Percentiles rank a stretch among this genome's conserved stretches.
These are phyloP conservation scores for Penicillium pancosmium DNA, from an alignment of 495 filamentous ascomycete genomes.

Conservation along the genomic window DNA sequence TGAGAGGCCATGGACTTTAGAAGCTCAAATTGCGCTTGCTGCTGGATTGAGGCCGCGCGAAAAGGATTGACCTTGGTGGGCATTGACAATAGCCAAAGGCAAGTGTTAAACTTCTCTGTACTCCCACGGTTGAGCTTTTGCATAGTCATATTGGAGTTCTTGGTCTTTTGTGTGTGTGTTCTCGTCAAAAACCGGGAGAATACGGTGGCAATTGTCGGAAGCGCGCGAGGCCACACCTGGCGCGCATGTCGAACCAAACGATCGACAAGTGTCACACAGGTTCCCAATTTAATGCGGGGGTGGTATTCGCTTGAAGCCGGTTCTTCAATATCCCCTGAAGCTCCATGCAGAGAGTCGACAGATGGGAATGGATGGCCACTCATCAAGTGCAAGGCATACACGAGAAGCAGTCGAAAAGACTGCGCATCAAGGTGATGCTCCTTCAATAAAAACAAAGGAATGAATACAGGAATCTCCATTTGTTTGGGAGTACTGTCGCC, in stretches of 20 bases:
- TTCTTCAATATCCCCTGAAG: slow-evolving; percentile 1
- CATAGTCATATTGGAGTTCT: slow-evolving; percentile 4
- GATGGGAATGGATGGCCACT: slow-evolving; percentile 32
- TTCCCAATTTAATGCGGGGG: slow-evolving; percentile 29
- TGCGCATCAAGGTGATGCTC: slow-evolving; percentile 40
- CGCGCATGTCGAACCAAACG: slow-evolving; percentile 64
- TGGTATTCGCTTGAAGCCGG: slow-evolving; percentile 12
- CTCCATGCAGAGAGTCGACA: background rate
- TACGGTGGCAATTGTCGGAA: slow-evolving; percentile 49
- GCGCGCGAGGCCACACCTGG: slow-evolving; percentile 56
- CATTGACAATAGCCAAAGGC: slow-evolving; percentile 58
- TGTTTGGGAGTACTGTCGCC: slow-evolving; percentile 19
- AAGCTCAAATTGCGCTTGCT: slow-evolving; percentile 66
- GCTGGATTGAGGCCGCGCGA: slow-evolving; percentile 48
- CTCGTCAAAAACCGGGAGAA: slow-evolving; percentile 38
- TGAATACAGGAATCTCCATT: slow-evolving; percentile 46
- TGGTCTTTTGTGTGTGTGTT: slow-evolving; percentile 7
- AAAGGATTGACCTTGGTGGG: slow-evolving; percentile 54
- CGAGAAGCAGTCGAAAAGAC: slow-evolving; percentile 48
- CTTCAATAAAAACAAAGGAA: slow-evolving; percentile 54
- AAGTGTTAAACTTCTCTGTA: slow-evolving; percentile 50
- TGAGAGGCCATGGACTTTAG: slow-evolving; percentile 62
- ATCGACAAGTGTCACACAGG: slow-evolving; percentile 40
- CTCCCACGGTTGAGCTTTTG: slow-evolving; percentile 27
- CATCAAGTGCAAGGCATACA: slow-evolving; percentile 44